A percentile compares a stretch with the other conserved stretches of the same genome.
phyloP scores from a whole-genome alignment of 768 basidiomycete species.

The Kwoniella heveanensis region DNA sequence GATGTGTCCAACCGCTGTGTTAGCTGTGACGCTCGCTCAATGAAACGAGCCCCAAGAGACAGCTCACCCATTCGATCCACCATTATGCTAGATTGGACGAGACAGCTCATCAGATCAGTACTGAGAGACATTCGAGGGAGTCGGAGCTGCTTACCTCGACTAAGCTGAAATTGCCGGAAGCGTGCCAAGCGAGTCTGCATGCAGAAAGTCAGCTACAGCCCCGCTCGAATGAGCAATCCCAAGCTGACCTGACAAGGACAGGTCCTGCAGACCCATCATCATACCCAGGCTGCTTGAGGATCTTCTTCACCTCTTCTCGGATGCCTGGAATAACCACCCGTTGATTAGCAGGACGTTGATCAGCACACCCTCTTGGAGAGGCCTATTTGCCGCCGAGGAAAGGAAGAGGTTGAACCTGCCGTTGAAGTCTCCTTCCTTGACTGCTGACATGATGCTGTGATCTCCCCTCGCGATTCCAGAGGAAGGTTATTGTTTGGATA shows the following conservation, averaged over 20 bases:
- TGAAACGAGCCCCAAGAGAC: no score
- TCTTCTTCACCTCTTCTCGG: conserved; percentile 47
- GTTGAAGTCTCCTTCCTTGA: conserved; percentile 45
- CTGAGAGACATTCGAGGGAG: not conserved
- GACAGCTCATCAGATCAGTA: not conserved
- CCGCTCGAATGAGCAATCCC: no score
- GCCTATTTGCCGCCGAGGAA: not conserved
- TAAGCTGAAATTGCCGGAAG: conserved; percentile 53
- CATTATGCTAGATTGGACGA: conserved; percentile 41
- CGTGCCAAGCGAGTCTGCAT: conserved; percentile 55
- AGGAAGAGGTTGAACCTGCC: conserved; percentile 22
- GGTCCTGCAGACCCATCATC: conserved; percentile 56
- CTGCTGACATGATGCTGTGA: conserved; percentile 28
- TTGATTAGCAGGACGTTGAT: not conserved
- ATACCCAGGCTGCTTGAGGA: conserved; percentile 54
- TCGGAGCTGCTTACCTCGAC: conserved; percentile 38
- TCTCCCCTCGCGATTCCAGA: no score
- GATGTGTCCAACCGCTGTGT: not conserved
- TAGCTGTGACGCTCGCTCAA: conserved; percentile 11
- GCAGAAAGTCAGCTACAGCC: not conserved
- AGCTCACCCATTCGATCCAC: conserved; percentile 52
- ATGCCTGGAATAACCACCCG: conserved; percentile 30
- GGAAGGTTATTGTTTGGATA: no score
- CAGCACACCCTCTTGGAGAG: not conserved
- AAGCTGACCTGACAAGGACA: conserved; percentile 49